Base-by-base conservation (phyloP, 805 yeast species). In the Yarrowia divulgata region DNA sequence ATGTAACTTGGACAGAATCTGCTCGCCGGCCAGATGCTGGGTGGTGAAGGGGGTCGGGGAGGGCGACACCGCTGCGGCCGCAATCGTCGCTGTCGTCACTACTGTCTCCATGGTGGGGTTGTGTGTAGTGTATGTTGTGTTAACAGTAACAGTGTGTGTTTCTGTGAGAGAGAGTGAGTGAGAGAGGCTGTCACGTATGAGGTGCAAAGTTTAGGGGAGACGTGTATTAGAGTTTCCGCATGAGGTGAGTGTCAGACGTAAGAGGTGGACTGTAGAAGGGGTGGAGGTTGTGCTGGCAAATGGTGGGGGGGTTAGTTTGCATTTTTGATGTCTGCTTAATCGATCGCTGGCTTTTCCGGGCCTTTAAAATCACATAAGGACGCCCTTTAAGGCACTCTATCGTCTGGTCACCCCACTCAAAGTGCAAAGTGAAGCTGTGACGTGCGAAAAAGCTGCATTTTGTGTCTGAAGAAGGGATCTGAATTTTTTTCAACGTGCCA, bases 11-110 rank as follows among this genome's bases (percentile, higher is more conserved):
- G 68, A 63, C 39, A 63, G 57, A 40, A 49, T 49, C 57, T 63
- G 68, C 48, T 63, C 57, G 46, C 68, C 68, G 18, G 57, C 68
- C 46, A 63, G 39, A 48, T 63, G 57, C 46, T 63, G 55, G 37
- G 55, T 63, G 29, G 57, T 40, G 37, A 63, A 63, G 14, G 55
- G 48, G 6, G 68, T 63, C 8, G 68, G 68, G 16, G 57, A 48
- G 8, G 68, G 68, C 16, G 68, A 63, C 40, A 49, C 57, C 10
- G 68, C 68, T 8, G 68, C 57, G 0, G 68, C 55, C 8, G 57
- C 57, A 34, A 19, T 34, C 18, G 66, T 60, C 42, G 52, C 37
- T 8, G 66, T 60, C 34, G 50, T 45, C 52, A 60, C 52, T 34
- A 43, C 52, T n/a, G 52, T 60, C 35, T 60, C 52, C 52, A 60